These are phyloP conservation scores for Ustilago curta DNA, from an alignment of 1,284 basidiomycete species.

Conservation along the genomic window DNA sequence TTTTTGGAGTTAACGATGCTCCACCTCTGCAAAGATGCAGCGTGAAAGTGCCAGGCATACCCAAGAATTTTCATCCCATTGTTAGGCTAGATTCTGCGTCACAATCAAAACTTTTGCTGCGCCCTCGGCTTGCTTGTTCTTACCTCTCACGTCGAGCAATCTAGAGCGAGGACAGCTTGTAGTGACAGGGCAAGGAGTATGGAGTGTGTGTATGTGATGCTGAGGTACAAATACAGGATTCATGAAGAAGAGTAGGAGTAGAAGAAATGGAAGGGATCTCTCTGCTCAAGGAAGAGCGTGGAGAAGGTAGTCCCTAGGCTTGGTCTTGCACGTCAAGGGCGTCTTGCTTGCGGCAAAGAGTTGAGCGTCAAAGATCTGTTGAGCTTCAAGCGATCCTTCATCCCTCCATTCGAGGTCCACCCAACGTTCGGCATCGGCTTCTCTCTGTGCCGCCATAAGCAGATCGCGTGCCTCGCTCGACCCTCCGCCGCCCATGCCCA, in stretches of 20 bases:
- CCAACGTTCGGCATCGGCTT: slow-evolving; percentile 67
- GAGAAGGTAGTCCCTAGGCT: slow-evolving; percentile 57
- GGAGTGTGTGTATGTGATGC: background rate
- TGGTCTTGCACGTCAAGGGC: slow-evolving; percentile 47
- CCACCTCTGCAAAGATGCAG: slow-evolving; percentile 10
- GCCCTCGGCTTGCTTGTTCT: background rate
- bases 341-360: slow-evolving; percentile 56
- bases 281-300: slow-evolving; percentile 32
- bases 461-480: slow-evolving; percentile 47
- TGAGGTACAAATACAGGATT: slow-evolving; percentile 36
- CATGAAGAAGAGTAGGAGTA: background rate
- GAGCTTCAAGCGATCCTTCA: slow-evolving; percentile 37
- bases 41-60: slow-evolving; percentile 12
- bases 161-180: background rate
- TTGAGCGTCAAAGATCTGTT: slow-evolving; percentile 51
- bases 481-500: slow-evolving; percentile 31
- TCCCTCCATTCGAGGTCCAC: slow-evolving; percentile 65
- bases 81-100: too few species aligned
- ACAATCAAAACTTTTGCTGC: background rate
- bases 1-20: background rate
- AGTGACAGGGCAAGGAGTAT: background rate
- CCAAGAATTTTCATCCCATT: background rate
- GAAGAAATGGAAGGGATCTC: too few species aligned
- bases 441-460: slow-evolving; percentile 60
- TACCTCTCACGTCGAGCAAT: background rate